Conservation (phyloP, 1,284 basidiomycete species). For the Porodaedalea pini region DNA sequence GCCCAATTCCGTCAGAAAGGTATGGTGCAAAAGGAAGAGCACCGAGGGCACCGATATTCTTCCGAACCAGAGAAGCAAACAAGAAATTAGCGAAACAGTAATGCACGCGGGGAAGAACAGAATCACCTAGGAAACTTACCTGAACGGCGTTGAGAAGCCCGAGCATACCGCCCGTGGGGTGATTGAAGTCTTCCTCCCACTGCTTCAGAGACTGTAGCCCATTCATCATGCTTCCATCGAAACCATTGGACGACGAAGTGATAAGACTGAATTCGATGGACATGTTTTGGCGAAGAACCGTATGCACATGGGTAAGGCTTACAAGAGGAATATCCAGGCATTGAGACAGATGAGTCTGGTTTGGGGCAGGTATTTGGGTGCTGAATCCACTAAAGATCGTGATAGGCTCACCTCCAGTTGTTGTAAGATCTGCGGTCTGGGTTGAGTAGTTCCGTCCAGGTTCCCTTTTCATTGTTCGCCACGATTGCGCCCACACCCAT, state of each 20-base stretch:
- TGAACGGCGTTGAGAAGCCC: conserved; percentile 28
- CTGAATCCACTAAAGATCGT: background rate
- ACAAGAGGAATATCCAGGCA: conserved; percentile 23
- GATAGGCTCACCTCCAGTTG: conserved; percentile 15
- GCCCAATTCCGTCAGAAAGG: conserved; percentile 63
- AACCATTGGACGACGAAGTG: conserved; percentile 29
- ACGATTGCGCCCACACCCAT: conserved; percentile 16
- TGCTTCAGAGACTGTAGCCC: conserved; percentile 25
- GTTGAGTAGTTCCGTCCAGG: conserved; percentile 10
- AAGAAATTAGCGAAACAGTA: no score
- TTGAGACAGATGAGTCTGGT: conserved; percentile 21
- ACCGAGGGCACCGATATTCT: conserved; percentile 52
- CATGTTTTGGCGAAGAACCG: background rate
- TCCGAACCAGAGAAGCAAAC: no score
- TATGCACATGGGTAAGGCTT: background rate
- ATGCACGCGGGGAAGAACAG: no score
- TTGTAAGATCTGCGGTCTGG: conserved; percentile 18
- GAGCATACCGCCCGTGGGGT: conserved; percentile 31
- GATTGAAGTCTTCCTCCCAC: conserved; percentile 35
- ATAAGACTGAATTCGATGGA: conserved; percentile 16
- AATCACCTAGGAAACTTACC: no score
- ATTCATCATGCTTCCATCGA: conserved; percentile 31
- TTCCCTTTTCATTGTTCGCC: background rate
- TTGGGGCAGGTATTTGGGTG: background rate
- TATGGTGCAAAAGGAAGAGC: conserved; percentile 70